A percentile compares a stretch with the other conserved stretches of the same genome.
Evolutionary conservation across 257 asterid species (phyloP).

Genomic region (Solanum clarkiae): DNA sequence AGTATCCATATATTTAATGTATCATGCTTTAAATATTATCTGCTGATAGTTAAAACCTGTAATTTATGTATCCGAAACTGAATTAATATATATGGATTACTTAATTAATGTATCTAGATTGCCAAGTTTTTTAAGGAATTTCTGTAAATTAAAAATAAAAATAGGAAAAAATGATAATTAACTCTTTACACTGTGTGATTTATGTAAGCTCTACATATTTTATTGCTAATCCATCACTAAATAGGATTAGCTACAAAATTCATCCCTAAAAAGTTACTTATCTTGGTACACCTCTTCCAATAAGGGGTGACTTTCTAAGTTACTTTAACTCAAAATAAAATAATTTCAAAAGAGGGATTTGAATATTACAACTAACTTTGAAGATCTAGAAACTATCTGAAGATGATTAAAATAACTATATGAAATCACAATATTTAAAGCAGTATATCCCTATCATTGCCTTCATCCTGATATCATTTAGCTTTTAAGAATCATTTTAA

Average conservation of each 20-base stretch:
- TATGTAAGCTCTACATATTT: neutral
- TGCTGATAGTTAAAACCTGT: too few relatives aligned
- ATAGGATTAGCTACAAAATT: neutral
- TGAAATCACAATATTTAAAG: neutral
- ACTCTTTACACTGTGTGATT: too few relatives aligned
- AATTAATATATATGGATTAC: too few relatives aligned
- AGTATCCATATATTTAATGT: too few relatives aligned
- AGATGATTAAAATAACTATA: neutral
- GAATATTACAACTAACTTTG: neutral
- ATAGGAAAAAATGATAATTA: too few relatives aligned
- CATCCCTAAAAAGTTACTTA: neutral
- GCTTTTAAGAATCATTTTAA: neutral
- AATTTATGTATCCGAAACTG: too few relatives aligned
- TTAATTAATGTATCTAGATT: too few relatives aligned
- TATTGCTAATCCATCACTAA: neutral
- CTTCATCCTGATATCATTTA: neutral
- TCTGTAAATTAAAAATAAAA: too few relatives aligned
- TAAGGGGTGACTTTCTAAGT: neutral
- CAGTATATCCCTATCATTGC: neutral
- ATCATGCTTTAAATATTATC: too few relatives aligned
- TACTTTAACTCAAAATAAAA: neutral
- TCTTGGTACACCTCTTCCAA: neutral
- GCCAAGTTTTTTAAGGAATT: too few relatives aligned
- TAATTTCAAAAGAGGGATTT: neutral
- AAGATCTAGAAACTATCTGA: neutral